Percentiles rank a stretch among this genome's conserved stretches.
These are phyloP conservation scores for Withania somnifera DNA, from an alignment of 305 asterid genomes.

Conservation along the genomic window DNA sequence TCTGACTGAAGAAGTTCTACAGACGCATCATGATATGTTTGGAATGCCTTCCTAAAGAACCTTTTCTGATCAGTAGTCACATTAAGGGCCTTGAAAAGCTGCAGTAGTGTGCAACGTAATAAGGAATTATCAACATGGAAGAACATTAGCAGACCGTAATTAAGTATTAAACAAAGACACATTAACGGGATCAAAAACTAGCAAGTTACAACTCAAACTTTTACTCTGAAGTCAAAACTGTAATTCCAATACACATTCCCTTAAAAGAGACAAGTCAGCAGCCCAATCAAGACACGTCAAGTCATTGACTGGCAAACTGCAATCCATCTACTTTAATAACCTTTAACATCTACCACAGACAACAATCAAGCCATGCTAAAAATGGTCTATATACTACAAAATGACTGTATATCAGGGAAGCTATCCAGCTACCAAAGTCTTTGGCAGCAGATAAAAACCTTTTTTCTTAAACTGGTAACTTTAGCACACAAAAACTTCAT, in stretches of 20 bases:
- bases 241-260: background rate
- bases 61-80: conserved; percentile 76
- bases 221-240: background rate
- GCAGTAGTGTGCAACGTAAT: conserved; percentile 13
- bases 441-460: background rate
- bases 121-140: background rate
- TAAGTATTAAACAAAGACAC: background rate
- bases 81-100: conserved; percentile 84
- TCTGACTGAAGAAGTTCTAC: conserved; percentile 89
- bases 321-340: background rate
- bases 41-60: conserved; percentile 68
- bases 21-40: conserved; percentile 70
- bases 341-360: background rate
- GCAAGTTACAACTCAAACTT: conserved; percentile 4
- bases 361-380: background rate
- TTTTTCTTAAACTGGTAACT: too few species aligned
- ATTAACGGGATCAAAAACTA: background rate
- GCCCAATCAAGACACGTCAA: background rate
- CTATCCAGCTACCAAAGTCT: background rate
- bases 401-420: background rate
- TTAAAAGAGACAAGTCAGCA: background rate
- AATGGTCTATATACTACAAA: background rate
- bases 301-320: background rate
- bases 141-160: background rate
- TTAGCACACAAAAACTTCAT: background rate